These are phyloP conservation scores for Fusarium incarnatum DNA, from an alignment of 2,329 filamentous ascomycete species.

Conservation along the genomic window DNA sequence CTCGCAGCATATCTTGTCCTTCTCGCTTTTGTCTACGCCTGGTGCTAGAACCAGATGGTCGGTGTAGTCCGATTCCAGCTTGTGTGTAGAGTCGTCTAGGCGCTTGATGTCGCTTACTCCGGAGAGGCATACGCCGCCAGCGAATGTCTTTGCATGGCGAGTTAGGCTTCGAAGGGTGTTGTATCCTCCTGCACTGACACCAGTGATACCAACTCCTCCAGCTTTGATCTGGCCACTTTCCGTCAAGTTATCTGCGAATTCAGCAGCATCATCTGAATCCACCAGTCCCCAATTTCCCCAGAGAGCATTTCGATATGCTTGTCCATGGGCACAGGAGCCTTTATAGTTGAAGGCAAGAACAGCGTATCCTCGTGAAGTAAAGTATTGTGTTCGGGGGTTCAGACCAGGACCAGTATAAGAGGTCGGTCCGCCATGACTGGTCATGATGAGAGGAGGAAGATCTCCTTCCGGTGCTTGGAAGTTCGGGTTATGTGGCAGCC, in stretches of 20 bases:
- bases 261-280: conserved; percentile 63
- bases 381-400: conserved; percentile 61
- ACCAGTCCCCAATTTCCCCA: conserved; percentile 63
- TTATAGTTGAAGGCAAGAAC: conserved; percentile 64
- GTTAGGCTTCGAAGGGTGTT: conserved; percentile 62
- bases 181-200: conserved; percentile 66
- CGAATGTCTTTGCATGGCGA: conserved; percentile 59
- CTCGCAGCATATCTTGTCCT: conserved; percentile 56
- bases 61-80: conserved; percentile 67
- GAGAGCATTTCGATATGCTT: conserved; percentile 61
- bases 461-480: conserved; percentile 53
- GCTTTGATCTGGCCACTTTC: conserved; percentile 51
- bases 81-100: conserved; percentile 62
- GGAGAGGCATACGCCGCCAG: conserved; percentile 61
- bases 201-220: conserved; percentile 60
- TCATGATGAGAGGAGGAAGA: conserved; percentile 62
- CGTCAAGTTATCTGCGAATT: conserved; percentile 58
- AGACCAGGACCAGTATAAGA: conserved; percentile 57
- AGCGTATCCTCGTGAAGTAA: conserved; percentile 65
- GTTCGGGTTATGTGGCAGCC: conserved; percentile 60
- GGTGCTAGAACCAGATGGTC: conserved; percentile 56
- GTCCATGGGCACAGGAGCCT: conserved; percentile 64
- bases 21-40: conserved; percentile 53
- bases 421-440: conserved; percentile 65
- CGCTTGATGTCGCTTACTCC: conserved; percentile 64